Conservation (phyloP, 768 basidiomycete species). For the Gloeostereum incarnatum region DNA sequence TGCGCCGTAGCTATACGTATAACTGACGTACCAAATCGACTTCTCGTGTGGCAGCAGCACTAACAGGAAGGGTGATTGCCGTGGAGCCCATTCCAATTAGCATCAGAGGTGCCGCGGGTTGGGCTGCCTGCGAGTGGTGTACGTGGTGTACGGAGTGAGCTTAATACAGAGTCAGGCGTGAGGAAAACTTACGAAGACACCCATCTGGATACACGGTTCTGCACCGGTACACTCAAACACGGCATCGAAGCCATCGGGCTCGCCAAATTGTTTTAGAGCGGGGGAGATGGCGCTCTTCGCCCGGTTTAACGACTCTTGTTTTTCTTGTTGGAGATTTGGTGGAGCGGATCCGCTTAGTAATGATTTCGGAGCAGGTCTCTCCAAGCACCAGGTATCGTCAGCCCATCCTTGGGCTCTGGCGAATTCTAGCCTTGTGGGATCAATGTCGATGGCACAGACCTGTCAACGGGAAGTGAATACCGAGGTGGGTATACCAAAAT, state of each 20-base stretch:
- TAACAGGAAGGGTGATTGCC: constrained; percentile 74
- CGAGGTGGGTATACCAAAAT: no score
- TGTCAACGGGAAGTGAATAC: no score
- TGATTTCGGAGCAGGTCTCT: no score
- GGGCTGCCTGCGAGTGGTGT: constrained; percentile 49
- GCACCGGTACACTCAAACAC: constrained; percentile 96
- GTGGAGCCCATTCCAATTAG: constrained; percentile 95
- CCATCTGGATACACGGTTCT: constrained; percentile 86
- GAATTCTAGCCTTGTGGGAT: constrained; percentile 71
- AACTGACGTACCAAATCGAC: no score
- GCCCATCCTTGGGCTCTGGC: constrained; percentile 72
- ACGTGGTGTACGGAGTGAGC: constrained; percentile 3
- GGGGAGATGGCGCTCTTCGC: constrained; percentile 49
- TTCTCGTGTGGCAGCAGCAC: constrained; percentile 75
- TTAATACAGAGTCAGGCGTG: constrained; percentile 5
- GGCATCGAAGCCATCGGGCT: constrained; percentile 78
- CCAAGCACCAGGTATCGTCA: constrained; percentile 58
- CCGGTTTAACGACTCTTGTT: constrained; percentile 46
- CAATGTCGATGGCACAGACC: constrained; percentile 83
- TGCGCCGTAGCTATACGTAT: no score
- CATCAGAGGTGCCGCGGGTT: constrained; percentile 82
- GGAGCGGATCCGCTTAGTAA: constrained; percentile 13
- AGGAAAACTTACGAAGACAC: constrained; percentile 63
- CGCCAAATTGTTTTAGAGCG: constrained; percentile 46
- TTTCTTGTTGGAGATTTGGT: constrained; percentile 35